These are phyloP conservation scores for Candida michaelii DNA, from an alignment of 805 yeast species.

Conservation along the genomic window DNA sequence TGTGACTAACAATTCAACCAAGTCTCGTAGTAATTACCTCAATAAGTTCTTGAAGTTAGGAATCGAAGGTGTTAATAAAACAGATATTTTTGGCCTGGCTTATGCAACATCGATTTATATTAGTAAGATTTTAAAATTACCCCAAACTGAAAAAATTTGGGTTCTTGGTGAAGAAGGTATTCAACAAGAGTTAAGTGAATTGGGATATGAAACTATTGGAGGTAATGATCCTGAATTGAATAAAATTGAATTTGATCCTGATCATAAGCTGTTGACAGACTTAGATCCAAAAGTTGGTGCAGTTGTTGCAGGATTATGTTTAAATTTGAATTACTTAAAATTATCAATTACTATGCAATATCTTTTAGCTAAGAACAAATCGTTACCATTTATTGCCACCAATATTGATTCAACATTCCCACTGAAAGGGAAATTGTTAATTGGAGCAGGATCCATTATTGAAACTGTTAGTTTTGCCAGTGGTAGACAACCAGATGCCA, in stretches of 20 bases:
- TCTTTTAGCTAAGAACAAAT: constrained; percentile 54
- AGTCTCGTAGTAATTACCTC: constrained; percentile 76
- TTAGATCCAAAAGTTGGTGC: constrained; percentile 78
- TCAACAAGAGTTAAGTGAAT: constrained; percentile 68
- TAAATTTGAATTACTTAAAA: constrained; percentile 75
- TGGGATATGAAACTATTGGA: constrained; percentile 79
- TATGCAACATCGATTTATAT: constrained; percentile 89
- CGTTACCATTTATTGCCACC: constrained; percentile 81
- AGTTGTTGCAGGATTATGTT: constrained; percentile 86
- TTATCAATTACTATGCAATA: constrained; percentile 82
- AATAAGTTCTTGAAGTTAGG: constrained; percentile 64
- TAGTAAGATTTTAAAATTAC: constrained; percentile 69
- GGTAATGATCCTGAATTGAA: constrained; percentile 68
- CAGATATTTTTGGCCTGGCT: constrained; percentile 87
- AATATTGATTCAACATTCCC: constrained; percentile 96
- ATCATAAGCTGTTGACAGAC: constrained; percentile 51
- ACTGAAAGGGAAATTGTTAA: constrained; percentile 75
- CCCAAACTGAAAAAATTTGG: constrained; percentile 78
- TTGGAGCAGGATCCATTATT: constrained; percentile 94
- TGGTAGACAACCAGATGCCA: constrained; percentile 79
- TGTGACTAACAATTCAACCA: constrained; percentile 95
- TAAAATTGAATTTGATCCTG: constrained; percentile 53
- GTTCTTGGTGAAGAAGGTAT: constrained; percentile 89
- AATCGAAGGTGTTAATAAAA: constrained; percentile 49
- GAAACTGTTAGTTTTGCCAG: constrained; percentile 72